Conservation (phyloP, 106 monocot species). For the Dactylorhiza incarnata region DNA sequence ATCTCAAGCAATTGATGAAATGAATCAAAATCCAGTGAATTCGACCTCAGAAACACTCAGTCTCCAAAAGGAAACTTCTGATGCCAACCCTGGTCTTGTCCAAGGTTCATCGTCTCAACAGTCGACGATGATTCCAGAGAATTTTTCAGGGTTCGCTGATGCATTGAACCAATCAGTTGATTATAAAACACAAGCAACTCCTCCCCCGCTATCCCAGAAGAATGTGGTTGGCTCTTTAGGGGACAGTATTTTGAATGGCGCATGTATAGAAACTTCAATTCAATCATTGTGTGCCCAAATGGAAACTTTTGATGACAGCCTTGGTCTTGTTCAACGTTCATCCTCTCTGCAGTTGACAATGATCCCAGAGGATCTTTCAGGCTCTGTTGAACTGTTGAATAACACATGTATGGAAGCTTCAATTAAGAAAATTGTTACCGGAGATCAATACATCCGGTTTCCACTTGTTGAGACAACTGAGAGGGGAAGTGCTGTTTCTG, state of each 20-base stretch:
- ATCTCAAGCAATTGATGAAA: constrained; percentile 8
- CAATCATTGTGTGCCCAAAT: neutral
- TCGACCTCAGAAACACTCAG: neutral
- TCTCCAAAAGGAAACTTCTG: constrained; percentile 8
- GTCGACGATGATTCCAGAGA: constrained; percentile 3
- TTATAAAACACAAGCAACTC: constrained; percentile 4
- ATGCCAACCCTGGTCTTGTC: constrained; percentile 3
- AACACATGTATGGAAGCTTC: constrained; percentile 2
- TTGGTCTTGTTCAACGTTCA: constrained; percentile 8
- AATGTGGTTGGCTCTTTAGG: constrained; percentile 1
- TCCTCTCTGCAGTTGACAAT: neutral
- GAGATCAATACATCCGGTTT: constrained; percentile 3
- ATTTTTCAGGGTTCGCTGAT: constrained; percentile 3
- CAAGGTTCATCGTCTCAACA: constrained; percentile 10
- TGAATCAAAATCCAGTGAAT: neutral
- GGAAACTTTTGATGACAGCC: constrained; percentile 1
- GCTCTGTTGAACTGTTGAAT: constrained; percentile 1
- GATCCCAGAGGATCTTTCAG: constrained; percentile 5
- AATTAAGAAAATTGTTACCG: constrained; percentile 8
- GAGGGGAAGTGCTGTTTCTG: constrained; percentile 9
- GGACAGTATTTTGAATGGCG: constrained; percentile 2
- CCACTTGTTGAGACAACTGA: constrained; percentile 20
- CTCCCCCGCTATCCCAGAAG: neutral
- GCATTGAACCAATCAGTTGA: constrained; percentile 1
- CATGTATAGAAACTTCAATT: constrained; percentile 9